Evolutionary conservation across 257 asterid genomes (phyloP), one percentile per base, ranked within the genome.

Genomic region (Solanum neorickii): DNA sequence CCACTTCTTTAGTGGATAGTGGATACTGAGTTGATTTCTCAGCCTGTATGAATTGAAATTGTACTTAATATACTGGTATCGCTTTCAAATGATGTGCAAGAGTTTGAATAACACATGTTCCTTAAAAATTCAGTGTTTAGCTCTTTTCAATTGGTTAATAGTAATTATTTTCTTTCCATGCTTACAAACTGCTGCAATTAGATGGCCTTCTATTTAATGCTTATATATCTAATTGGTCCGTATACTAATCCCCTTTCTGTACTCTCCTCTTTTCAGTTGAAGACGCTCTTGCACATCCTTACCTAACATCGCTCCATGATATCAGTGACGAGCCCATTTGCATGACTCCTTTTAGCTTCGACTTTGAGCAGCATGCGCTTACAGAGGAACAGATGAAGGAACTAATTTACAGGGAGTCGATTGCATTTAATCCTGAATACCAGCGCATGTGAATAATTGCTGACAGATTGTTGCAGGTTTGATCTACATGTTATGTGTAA

Each of bases 321-420:
- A 94, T 94, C 84, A 97, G 98, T 39, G 99, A 97, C 76, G 99
- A 97, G 92, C 99, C 99, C 13, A 88, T 91, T 66, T 94, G 98
- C 90, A 25, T 85, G 92, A 94, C 90, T 66, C 98, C 99, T 25
- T 97, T 97, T 86, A 94, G 87, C 93, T 97, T 97, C 62, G 98
- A 97, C 97, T 95, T 97, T 66, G 99, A 97, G 90, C 97, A 97
- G 89, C 98, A 97, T 60, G 98, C 98, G 1, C 88, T 97, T 94
- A 90, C 94, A 11, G 99, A 95, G 89, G 99, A 97, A 86, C 98
- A 97, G 92, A 97, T 97, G 99, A 97, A 93, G 94, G 99, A 97
- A 94, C 95, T 97, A 75, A 97, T 97, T 59, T 95, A 95, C 90
- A 89, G 92, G 91, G 99, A 97, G 92, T 91, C 99, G 49, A 91